Percentiles rank a stretch among this genome's conserved stretches.
These are phyloP conservation scores for Eucalyptus shirleyi DNA, from an alignment of 345 rosid species.

Conservation along the genomic window DNA sequence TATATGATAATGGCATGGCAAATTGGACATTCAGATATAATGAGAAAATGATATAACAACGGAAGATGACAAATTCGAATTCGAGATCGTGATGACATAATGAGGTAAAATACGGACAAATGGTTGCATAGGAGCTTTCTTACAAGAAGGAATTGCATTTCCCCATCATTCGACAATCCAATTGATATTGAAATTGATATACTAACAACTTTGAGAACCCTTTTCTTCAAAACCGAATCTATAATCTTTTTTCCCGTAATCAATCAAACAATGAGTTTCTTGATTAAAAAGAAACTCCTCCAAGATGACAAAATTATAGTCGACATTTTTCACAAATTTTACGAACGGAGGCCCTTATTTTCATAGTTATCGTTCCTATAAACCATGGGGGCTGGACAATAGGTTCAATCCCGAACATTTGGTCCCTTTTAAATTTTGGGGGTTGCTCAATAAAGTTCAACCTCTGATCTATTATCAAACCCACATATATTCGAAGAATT, in stretches of 20 bases:
- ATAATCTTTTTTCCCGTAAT: not conserved
- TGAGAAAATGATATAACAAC: not conserved
- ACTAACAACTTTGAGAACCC: not conserved
- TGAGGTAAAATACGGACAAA: not conserved
- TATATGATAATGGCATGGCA: not conserved
- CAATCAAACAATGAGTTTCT: not conserved
- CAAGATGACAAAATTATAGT: not conserved
- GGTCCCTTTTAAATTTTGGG: not conserved
- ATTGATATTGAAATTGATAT: not conserved
- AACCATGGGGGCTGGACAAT: not conserved
- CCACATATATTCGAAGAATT: not conserved
- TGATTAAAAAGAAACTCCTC: not conserved
- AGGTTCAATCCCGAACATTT: not conserved
- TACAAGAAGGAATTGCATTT: not conserved
- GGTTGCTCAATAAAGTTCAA: not conserved
- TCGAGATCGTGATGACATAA: not conserved
- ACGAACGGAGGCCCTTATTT: too few species aligned
- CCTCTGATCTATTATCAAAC: not conserved
- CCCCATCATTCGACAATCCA: not conserved
- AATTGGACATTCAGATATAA: not conserved
- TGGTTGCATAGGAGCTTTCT: not conserved
- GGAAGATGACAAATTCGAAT: not conserved
- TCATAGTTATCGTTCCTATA: too few species aligned
- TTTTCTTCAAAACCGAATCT: not conserved
- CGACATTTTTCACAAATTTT: too few species aligned